A percentile compares a stretch with the other conserved stretches of the same genome.
Evolutionary conservation across 139 green algal genomes (phyloP).

Genomic region (Chlamydomonas sp.): DNA sequence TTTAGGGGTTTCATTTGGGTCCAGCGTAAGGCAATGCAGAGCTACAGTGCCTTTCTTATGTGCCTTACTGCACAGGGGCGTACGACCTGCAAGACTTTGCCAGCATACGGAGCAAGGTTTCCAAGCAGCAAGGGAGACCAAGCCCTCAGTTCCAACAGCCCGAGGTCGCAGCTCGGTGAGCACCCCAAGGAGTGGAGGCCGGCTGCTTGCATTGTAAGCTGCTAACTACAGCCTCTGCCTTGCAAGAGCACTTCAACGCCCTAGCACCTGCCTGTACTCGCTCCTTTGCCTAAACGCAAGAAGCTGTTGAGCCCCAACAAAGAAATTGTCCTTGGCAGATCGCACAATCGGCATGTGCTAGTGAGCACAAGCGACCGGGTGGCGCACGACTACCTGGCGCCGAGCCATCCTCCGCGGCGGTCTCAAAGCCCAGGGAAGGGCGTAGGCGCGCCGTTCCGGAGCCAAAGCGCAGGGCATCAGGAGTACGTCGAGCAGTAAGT

Average conservation of each 20-base stretch:
- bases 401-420: constrained; percentile 7
- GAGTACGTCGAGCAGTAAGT: constrained; percentile 20
- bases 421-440: constrained; percentile 5
- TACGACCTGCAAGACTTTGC: constrained; percentile 40
- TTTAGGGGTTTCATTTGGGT: no score
- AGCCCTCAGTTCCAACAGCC: not conserved
- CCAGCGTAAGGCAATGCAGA: no score
- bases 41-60: no score
- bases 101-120: constrained; percentile 15
- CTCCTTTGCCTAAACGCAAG: no score
- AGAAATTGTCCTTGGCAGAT: not conserved
- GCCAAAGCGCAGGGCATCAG: constrained; percentile 18
- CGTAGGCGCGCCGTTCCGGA: constrained; percentile 13
- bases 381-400: constrained; percentile 29
- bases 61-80: no score
- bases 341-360: not conserved
- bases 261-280: no score
- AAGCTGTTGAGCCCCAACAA: no score
- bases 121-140: not conserved
- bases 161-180: not conserved
- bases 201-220: no score
- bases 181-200: no score
- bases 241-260: no score
- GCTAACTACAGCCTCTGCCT: no score
- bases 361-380: constrained; percentile 6